phyloP scores from a whole-genome alignment of 805 yeast species.

The Candida easanensis region DNA sequence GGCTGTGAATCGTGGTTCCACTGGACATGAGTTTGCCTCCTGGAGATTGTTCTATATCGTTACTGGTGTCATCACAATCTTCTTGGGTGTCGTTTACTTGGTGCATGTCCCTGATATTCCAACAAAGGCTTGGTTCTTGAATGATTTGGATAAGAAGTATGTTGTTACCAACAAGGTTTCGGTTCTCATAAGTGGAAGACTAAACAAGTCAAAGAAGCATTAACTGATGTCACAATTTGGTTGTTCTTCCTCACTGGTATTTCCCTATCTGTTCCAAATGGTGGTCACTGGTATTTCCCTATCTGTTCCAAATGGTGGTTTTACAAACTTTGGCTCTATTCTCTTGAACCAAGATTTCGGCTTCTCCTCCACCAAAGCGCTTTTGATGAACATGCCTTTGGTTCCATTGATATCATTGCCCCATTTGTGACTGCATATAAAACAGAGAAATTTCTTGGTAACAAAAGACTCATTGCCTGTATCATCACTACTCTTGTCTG shows the following conservation, averaged over 20 bases:
- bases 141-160: slow-evolving; percentile 42
- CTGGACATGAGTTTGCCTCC: slow-evolving; percentile 39
- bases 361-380: slow-evolving; percentile 11
- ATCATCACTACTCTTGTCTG: slow-evolving; percentile 3
- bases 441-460: slow-evolving; percentile 3
- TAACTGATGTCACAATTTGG: slow-evolving; percentile 49
- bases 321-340: slow-evolving; percentile 19
- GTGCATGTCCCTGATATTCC: slow-evolving; percentile 59
- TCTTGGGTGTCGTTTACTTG: slow-evolving; percentile 46
- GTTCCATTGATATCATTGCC: slow-evolving; percentile 29
- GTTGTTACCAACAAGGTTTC: slow-evolving; percentile 57
- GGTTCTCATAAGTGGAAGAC: slow-evolving; percentile 52
- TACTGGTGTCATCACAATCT: slow-evolving; percentile 56
- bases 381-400: slow-evolving; percentile 33
- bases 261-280: slow-evolving; percentile 45
- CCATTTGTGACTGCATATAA: slow-evolving; percentile 13
- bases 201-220: slow-evolving; percentile 50
- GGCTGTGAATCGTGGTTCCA: slow-evolving; percentile 30
- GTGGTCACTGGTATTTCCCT: slow-evolving; percentile 38
- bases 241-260: slow-evolving; percentile 40
- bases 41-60: slow-evolving; percentile 63
- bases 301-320: slow-evolving; percentile 53
- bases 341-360: slow-evolving; percentile 15
- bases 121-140: slow-evolving; percentile 43
- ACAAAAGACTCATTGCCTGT: slow-evolving; percentile 7